A percentile compares a stretch with the other conserved stretches of the same genome.
These are phyloP conservation scores for Citeromyces matritensis DNA, from an alignment of 805 yeast genomes.

Conservation along the genomic window DNA sequence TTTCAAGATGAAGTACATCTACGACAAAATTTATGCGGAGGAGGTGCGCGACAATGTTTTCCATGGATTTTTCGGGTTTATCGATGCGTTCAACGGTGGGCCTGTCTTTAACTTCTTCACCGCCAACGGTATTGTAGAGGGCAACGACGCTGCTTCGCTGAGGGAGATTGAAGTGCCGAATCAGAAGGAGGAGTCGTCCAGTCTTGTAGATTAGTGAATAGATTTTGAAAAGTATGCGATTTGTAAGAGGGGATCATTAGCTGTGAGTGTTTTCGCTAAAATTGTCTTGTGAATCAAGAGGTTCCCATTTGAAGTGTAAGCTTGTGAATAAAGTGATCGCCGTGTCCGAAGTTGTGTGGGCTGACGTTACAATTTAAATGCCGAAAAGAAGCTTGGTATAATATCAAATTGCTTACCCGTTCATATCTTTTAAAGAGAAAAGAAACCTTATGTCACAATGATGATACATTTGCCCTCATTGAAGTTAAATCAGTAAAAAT, in stretches of 20 bases:
- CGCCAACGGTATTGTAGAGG: slow-evolving; percentile 24
- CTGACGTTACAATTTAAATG: too few species aligned
- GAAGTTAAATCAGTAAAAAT: too few species aligned
- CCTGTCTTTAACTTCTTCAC: slow-evolving; percentile 46
- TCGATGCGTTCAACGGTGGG: slow-evolving; percentile 66
- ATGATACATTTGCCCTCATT: too few species aligned
- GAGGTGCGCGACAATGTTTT: slow-evolving; percentile 80
- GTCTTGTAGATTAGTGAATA: slow-evolving; percentile 2
- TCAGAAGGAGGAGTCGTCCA: slow-evolving; percentile 4
- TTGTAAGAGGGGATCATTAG: neutral
- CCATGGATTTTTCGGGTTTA: slow-evolving; percentile 81
- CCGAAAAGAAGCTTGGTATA: too few species aligned
- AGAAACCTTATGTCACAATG: too few species aligned
- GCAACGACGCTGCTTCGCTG: slow-evolving; percentile 4
- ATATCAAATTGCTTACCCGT: too few species aligned
- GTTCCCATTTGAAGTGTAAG: neutral
- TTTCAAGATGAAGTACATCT: slow-evolving; percentile 78
- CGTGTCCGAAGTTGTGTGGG: neutral
- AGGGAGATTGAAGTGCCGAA: slow-evolving; percentile 10
- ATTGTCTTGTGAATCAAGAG: neutral
- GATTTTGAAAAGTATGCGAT: too few species aligned
- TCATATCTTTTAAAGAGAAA: too few species aligned
- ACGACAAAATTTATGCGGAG: slow-evolving; percentile 84
- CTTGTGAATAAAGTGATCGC: neutral
- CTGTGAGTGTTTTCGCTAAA: neutral